Base-by-base conservation (phyloP, 495 filamentous ascomycete species). In the Ramalina intermedia region DNA sequence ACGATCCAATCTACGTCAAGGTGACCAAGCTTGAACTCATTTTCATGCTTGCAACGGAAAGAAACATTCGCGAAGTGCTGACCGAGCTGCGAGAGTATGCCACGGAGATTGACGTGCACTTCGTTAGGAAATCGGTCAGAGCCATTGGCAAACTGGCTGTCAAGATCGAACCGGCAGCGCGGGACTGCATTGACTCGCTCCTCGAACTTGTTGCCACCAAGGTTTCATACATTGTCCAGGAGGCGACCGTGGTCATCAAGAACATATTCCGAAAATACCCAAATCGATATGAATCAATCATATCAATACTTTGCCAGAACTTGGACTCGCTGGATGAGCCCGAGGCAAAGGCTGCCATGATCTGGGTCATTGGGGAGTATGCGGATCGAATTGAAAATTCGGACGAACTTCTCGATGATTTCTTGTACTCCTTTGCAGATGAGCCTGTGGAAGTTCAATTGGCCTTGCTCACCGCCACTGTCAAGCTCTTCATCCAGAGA, bases 181-280 rank as follows among this genome's bases (percentile, higher is more conserved):
- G 78, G 55, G 76, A 80, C 39, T 99, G 91, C 66, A 96, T 99
- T 59, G 85, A 90, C 56, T 83, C 88, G 7, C 72, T 99, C 0
- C 75, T 99, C 26, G 88, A 96, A 43, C 75, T 99, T 20, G 91
- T 99, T 12, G 80, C 88, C 18, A 96, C 91, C n/a, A 96, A 96
- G 66, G 85, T 99, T 42, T 87, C 85, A n/a, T 99, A 99, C 62
- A 96, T 99, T 47, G 91, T 99, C 5, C 91, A 99, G 64, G 91
- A 99, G 67, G 91, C 91, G n/a, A 99, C 93, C 0, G 91, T 99
- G 21, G 91, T 99, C 17, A 99, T 99, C 58, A 82, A 87, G 54
- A 96, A 99, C 64, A 96, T 99, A 60, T 96, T 99, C 75, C 80
- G 91, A 51, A 96, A 96, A 65, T 99, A 99, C 62, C 91, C 91